These are phyloP conservation scores for Coniochaeta sp. DNA, from an alignment of 2,329 filamentous ascomycete genomes.

Conservation along the genomic window DNA sequence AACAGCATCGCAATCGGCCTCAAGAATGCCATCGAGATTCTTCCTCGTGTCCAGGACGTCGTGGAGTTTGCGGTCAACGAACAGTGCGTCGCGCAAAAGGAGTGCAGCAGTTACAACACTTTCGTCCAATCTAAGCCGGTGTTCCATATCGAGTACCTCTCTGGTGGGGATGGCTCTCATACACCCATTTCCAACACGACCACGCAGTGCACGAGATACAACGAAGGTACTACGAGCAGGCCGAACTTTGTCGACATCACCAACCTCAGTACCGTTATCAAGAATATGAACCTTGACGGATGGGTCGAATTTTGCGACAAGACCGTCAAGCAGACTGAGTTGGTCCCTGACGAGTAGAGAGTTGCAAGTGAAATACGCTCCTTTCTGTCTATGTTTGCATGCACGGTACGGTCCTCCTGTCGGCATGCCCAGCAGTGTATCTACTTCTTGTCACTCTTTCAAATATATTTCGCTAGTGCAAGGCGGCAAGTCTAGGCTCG, in stretches of 20 bases:
- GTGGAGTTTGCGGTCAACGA: conserved; percentile 65
- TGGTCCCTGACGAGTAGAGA: not conserved
- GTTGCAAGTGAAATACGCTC: not conserved
- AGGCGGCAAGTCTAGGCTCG: not conserved
- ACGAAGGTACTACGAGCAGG: conserved; percentile 25
- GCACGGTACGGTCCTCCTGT: not conserved
- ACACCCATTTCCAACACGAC: not conserved
- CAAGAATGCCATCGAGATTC: conserved; percentile 60
- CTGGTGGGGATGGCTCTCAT: conserved; percentile 2
- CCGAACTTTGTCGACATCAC: conserved; percentile 30
- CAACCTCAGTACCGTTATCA: conserved; percentile 57
- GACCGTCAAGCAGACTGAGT: conserved; percentile 1
- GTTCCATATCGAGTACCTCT: conserved; percentile 65
- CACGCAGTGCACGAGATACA: conserved; percentile 45
- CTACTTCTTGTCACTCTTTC: not conserved
- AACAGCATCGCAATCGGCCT: conserved; percentile 56
- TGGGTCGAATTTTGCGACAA: conserved; percentile 52
- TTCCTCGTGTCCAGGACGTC: conserved; percentile 33
- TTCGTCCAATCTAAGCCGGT: conserved; percentile 61
- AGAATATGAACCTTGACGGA: conserved; percentile 55
- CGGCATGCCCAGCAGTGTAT: not conserved
- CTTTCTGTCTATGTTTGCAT: not conserved
- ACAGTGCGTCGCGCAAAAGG: conserved; percentile 53
- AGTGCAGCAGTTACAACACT: conserved; percentile 41
- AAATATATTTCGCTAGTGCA: not conserved